A percentile compares a stretch with the other conserved stretches of the same genome.
Evolutionary conservation across 2,329 filamentous ascomycete genomes (phyloP).

Genomic region (Pseudogymnoascus sp.): DNA sequence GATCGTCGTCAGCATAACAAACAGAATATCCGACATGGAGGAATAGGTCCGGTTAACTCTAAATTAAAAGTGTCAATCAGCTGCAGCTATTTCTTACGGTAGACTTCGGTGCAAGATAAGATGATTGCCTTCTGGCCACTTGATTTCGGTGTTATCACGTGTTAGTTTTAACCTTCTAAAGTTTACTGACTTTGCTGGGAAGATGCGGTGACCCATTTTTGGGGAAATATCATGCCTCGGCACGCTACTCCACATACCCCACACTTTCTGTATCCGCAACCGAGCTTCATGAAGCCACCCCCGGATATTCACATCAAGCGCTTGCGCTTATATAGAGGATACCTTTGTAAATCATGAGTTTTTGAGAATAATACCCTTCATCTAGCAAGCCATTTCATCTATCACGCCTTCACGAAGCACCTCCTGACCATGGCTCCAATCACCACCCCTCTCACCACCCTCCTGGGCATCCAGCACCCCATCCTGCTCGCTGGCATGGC

Average conservation of each 20-base stretch:
- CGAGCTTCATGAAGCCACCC: constrained; percentile 9
- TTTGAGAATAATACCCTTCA: constrained; percentile 3
- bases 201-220: constrained; percentile 20
- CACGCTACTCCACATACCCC: constrained; percentile 10
- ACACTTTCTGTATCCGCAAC: constrained; percentile 13
- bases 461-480: constrained; percentile 80
- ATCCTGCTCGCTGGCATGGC: constrained; percentile 94
- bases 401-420: not conserved
- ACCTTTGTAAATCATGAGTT: not conserved
- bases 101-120: not conserved
- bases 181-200: not conserved
- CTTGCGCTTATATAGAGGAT: not conserved
- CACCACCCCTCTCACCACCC: constrained; percentile 68
- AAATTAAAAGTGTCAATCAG: not conserved
- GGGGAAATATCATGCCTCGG: constrained; percentile 23
- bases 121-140: not conserved
- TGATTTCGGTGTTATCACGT: constrained; percentile 1
- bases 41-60: constrained; percentile 1
- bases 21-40: not conserved
- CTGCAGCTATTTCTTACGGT: not conserved
- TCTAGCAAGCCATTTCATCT: not conserved
- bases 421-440: constrained; percentile 41
- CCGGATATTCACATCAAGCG: constrained; percentile 3
- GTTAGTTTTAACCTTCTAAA: not conserved
- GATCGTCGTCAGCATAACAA: not conserved